phyloP scores from a whole-genome alignment of 345 rosid species.

The Boechera stricta region DNA sequence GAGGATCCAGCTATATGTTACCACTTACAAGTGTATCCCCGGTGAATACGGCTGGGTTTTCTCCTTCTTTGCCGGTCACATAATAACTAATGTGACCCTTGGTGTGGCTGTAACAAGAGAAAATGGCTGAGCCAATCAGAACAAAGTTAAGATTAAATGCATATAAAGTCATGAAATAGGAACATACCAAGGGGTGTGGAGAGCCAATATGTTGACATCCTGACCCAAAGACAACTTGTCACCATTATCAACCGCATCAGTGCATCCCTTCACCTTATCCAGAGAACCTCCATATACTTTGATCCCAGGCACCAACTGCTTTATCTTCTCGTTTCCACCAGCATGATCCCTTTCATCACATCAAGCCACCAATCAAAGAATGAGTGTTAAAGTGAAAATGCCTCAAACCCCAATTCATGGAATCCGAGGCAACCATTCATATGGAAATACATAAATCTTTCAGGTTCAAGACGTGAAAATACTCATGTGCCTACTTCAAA shows the following conservation, averaged over 20 bases:
- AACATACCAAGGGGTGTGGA: conserved; percentile 86
- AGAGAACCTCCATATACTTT: conserved; percentile 85
- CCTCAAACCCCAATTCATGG: conserved; percentile 6
- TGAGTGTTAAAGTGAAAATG: neutral
- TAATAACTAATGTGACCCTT: conserved; percentile 92
- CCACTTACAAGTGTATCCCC: conserved; percentile 86
- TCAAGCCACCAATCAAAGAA: conserved; percentile 3
- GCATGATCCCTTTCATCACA: conserved; percentile 80
- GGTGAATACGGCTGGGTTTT: conserved; percentile 80
- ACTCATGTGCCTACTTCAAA: neutral
- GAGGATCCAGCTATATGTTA: conserved; percentile 6
- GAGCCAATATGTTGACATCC: conserved; percentile 61
- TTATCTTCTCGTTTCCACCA: conserved; percentile 86
- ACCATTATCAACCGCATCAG: conserved; percentile 73
- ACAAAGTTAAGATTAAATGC: neutral
- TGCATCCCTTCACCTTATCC: conserved; percentile 84
- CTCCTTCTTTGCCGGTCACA: conserved; percentile 64
- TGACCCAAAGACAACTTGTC: conserved; percentile 66
- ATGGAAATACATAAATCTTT: neutral
- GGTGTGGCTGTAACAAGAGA: conserved; percentile 64
- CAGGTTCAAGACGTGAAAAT: neutral
- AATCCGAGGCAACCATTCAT: neutral
- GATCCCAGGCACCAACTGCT: conserved; percentile 72
- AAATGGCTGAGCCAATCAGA: neutral
- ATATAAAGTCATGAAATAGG: neutral